phyloP scores from a whole-genome alignment of 108 stramenopile genomes.

The Fistulifera pelliculosa region DNA sequence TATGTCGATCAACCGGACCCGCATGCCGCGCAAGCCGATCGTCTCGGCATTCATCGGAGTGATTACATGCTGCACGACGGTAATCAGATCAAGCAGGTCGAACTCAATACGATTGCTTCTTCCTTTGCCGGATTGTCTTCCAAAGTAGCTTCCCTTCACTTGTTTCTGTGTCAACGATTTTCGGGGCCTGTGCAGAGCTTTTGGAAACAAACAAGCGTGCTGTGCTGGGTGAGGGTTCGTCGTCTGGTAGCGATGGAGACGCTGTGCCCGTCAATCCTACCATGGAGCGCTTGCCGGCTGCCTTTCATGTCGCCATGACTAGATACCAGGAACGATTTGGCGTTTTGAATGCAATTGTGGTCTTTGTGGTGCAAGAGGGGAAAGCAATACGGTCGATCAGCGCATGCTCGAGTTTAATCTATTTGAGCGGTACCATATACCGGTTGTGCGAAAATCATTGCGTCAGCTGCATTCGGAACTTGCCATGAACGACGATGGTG shows the following conservation, averaged over 20 bases:
- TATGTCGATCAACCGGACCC: conserved; percentile 27
- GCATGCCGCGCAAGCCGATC: conserved; percentile 42
- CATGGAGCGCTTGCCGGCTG: conserved; percentile 56
- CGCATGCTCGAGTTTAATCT: conserved; percentile 86
- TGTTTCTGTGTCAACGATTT: conserved; percentile 42
- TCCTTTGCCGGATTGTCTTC: conserved; percentile 82
- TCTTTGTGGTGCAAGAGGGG: conserved; percentile 95
- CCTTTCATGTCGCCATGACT: conserved; percentile 63
- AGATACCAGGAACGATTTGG: conserved; percentile 35
- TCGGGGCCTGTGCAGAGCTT: conserved; percentile 25
- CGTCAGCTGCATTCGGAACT: conserved; percentile 28
- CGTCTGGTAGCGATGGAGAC: neutral
- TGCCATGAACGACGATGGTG: conserved; percentile 33
- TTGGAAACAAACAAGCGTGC: conserved; percentile 38
- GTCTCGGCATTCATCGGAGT: conserved; percentile 83
- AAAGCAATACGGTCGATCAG: conserved; percentile 96
- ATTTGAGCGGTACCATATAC: conserved; percentile 66
- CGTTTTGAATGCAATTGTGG: conserved; percentile 24
- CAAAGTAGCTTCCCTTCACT: conserved; percentile 64
- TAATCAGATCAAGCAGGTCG: conserved; percentile 80
- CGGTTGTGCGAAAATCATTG: conserved; percentile 72
- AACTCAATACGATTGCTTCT: conserved; percentile 96
- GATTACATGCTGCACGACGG: conserved; percentile 94
- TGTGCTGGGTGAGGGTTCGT: conserved; percentile 16
- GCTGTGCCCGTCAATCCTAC: conserved; percentile 84